Conservation (phyloP, 805 yeast genomes). For the Metschnikowia drakensbergensis region DNA sequence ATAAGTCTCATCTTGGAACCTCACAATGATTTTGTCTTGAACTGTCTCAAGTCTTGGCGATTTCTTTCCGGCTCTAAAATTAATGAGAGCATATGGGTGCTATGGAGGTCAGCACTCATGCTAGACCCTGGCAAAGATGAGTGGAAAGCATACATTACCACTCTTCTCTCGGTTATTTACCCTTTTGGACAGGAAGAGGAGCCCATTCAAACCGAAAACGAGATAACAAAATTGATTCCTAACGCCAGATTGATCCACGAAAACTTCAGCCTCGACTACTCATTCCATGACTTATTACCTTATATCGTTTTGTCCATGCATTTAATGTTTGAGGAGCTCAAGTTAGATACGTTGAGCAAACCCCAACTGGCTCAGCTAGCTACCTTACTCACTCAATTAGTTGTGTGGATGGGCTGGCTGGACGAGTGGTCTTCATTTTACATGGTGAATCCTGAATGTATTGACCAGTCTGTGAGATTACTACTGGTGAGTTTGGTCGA, state of each 20-base stretch:
- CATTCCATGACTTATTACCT: slow-evolving; percentile 54
- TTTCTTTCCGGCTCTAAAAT: slow-evolving; percentile 56
- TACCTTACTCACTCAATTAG: slow-evolving; percentile 54
- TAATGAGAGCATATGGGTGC: slow-evolving; percentile 54
- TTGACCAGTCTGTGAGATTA: slow-evolving; percentile 42
- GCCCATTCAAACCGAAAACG: slow-evolving; percentile 19
- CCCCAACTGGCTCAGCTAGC: slow-evolving; percentile 42
- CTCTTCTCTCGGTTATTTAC: slow-evolving; percentile 47
- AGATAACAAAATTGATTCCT: slow-evolving; percentile 30
- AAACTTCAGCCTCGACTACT: slow-evolving; percentile 31
- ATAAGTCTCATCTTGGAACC: slow-evolving; percentile 45
- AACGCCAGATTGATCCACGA: slow-evolving; percentile 27
- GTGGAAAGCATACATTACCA: slow-evolving; percentile 56
- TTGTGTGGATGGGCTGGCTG: slow-evolving; percentile 73
- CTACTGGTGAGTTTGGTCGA: slow-evolving; percentile 45
- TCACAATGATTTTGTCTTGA: slow-evolving; percentile 36
- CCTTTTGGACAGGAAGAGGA: slow-evolving; percentile 36
- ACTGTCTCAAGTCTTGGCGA: slow-evolving; percentile 48
- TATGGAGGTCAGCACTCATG: slow-evolving; percentile 57
- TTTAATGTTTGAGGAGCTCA: slow-evolving; percentile 69
- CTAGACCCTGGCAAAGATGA: slow-evolving; percentile 43
- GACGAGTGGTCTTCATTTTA: slow-evolving; percentile 61
- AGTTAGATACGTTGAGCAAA: slow-evolving; percentile 48
- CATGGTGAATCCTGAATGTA: slow-evolving; percentile 23
- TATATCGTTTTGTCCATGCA: slow-evolving; percentile 68